Conservation (phyloP, 345 rosid species). For the Streptanthus diversifolius region DNA sequence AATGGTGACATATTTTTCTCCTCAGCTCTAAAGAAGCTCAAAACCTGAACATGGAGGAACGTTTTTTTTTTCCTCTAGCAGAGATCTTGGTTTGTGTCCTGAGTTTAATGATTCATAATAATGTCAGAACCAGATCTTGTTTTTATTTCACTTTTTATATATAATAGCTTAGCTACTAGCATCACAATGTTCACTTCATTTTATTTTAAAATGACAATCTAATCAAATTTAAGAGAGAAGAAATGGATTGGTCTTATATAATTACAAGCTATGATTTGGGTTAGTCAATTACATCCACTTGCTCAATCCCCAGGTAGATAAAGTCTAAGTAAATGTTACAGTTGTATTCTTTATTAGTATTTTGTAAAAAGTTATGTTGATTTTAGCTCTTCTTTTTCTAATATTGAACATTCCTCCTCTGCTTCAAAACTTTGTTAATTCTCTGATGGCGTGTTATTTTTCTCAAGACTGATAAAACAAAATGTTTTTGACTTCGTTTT, state of each 20-base stretch:
- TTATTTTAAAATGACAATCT: conserved; percentile 10
- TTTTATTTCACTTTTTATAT: not conserved
- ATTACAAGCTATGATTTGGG: conserved; percentile 3
- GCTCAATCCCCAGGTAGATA: conserved; percentile 14
- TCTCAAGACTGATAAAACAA: not conserved
- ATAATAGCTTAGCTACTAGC: conserved; percentile 7
- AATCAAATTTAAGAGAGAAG: conserved; percentile 3
- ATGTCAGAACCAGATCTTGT: conserved; percentile 39
- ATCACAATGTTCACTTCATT: conserved; percentile 22
- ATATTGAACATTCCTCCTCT: conserved; percentile 25
- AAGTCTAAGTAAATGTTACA: conserved; percentile 33
- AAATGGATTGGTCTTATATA: conserved; percentile 1
- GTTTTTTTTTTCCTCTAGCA: not conserved
- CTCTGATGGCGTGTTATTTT: conserved; percentile 9
- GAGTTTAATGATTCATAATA: conserved; percentile 18
- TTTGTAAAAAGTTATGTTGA: conserved; percentile 19
- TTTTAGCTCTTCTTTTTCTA: conserved; percentile 22
- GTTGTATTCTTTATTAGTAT: conserved; percentile 13
- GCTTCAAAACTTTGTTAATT: conserved; percentile 1
- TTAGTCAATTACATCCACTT: conserved; percentile 30
- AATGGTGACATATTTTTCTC: conserved; percentile 28
- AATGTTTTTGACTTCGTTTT: not conserved
- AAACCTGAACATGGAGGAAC: conserved; percentile 20
- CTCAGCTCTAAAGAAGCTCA: conserved; percentile 18
- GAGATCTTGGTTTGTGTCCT: conserved; percentile 29